Percentiles rank a stretch among this genome's conserved stretches.
phyloP scores from a whole-genome alignment of 192 early-diverging fungal species.

The Chytriomyces hyalinus region DNA sequence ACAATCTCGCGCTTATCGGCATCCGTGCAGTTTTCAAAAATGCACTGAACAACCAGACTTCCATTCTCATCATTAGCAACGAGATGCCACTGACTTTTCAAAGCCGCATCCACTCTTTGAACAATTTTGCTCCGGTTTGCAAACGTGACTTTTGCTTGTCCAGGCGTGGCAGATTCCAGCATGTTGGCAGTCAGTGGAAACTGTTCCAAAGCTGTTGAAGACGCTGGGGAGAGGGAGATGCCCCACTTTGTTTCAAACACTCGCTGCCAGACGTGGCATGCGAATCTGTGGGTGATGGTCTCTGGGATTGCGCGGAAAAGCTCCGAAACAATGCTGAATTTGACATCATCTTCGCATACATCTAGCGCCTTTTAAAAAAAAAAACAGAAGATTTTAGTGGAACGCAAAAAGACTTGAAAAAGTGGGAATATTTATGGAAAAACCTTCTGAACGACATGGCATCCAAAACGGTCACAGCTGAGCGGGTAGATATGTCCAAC shows the following conservation, averaged over 20 bases:
- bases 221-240: not conserved
- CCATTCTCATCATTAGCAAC: slow-evolving; percentile 81
- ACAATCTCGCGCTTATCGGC: slow-evolving; percentile 69
- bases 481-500: slow-evolving; percentile 63
- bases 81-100: slow-evolving; percentile 65
- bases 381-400: not conserved
- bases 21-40: slow-evolving; percentile 75
- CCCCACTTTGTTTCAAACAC: slow-evolving; percentile 75
- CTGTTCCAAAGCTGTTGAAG: slow-evolving; percentile 18
- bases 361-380: slow-evolving; percentile 57
- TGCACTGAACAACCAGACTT: slow-evolving; percentile 75
- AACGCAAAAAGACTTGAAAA: not conserved
- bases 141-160: slow-evolving; percentile 28
- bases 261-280: slow-evolving; percentile 83
- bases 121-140: slow-evolving; percentile 48
- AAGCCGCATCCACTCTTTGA: slow-evolving; percentile 61
- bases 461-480: slow-evolving; percentile 77
- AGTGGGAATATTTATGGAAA: not conserved
- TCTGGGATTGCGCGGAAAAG: slow-evolving; percentile 67
- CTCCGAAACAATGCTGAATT: slow-evolving; percentile 63
- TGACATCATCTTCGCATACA: slow-evolving; percentile 65
- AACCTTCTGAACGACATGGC: slow-evolving; percentile 79
- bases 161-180: slow-evolving; percentile 41
- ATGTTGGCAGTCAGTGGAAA: slow-evolving; percentile 28
- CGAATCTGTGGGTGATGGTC: slow-evolving; percentile 76